A percentile compares a stretch with the other conserved stretches of the same genome.
These are phyloP conservation scores for Priceomyces carsonii DNA, from an alignment of 805 yeast genomes.

Conservation along the genomic window DNA sequence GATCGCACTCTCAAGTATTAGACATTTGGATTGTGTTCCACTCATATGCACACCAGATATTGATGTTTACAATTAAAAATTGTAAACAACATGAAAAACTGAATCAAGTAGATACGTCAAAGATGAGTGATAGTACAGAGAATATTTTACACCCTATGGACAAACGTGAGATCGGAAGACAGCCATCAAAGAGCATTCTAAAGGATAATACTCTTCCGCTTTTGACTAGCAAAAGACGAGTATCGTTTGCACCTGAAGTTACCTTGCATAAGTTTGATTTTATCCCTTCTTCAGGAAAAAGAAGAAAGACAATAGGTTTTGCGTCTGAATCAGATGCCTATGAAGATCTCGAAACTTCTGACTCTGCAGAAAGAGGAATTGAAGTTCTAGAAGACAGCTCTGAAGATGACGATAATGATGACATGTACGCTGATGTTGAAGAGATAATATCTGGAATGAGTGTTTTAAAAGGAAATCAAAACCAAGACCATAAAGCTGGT, in stretches of 20 bases:
- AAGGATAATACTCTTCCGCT: constrained; percentile 25
- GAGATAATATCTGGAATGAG: constrained; percentile 5
- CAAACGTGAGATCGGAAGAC: constrained; percentile 6
- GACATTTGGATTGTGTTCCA: neutral
- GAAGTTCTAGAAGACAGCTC: constrained; percentile 21
- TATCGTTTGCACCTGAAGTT: constrained; percentile 77
- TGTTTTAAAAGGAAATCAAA: neutral
- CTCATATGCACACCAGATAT: neutral
- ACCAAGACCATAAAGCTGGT: constrained; percentile 5
- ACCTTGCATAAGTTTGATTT: constrained; percentile 58
- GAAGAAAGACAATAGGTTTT: constrained; percentile 29
- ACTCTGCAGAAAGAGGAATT: constrained; percentile 1
- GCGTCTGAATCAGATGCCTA: constrained; percentile 17
- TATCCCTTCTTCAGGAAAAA: constrained; percentile 19
- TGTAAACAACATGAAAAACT: constrained; percentile 3
- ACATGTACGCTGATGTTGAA: constrained; percentile 7
- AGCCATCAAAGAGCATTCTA: constrained; percentile 20
- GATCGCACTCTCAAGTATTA: no score
- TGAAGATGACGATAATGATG: constrained; percentile 21
- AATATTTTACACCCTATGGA: constrained; percentile 1
- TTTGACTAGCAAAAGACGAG: constrained; percentile 46
- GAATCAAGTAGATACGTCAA: neutral
- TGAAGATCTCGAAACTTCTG: neutral
- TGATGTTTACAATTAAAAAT: neutral
- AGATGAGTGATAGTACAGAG: neutral